phyloP scores from a whole-genome alignment of 768 basidiomycete genomes.

The Leccinum longicurvipes region DNA sequence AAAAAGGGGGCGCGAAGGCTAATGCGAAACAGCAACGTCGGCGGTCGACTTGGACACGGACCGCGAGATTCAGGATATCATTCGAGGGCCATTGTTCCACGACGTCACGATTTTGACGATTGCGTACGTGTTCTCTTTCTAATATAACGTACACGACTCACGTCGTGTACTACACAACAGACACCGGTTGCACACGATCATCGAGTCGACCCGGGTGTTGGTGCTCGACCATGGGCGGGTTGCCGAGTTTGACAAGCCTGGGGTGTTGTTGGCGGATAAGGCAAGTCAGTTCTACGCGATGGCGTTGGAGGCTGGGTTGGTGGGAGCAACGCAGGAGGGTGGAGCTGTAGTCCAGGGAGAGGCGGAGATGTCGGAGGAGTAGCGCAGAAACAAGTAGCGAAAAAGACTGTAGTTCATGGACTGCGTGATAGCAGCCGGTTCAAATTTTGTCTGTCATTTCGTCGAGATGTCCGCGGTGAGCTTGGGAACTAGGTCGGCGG shows the following conservation, averaged over 20 bases:
- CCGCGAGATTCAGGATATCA: conserved; percentile 82
- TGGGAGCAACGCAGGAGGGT: background rate
- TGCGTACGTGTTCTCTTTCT: conserved; percentile 49
- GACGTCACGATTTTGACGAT: conserved; percentile 84
- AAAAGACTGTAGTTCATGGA: too few species aligned
- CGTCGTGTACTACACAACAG: conserved; percentile 31
- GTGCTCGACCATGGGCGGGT: conserved; percentile 83
- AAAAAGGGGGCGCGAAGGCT: background rate
- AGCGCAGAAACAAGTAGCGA: too few species aligned
- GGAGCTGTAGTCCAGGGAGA: too few species aligned
- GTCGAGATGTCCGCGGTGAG: too few species aligned
- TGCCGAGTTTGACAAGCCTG: conserved; percentile 78
- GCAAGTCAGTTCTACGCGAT: conserved; percentile 60
- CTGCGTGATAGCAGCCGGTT: too few species aligned
- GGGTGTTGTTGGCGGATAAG: conserved; percentile 54
- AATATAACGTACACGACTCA: background rate
- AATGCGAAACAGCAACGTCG: conserved; percentile 58
- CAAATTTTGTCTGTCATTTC: too few species aligned
- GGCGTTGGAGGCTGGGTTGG: conserved; percentile 61
- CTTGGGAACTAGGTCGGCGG: too few species aligned
- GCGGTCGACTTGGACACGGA: conserved; percentile 92
- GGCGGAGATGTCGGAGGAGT: too few species aligned
- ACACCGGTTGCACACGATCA: conserved; percentile 80
- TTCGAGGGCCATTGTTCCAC: conserved; percentile 73
- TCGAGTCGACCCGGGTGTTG: conserved; percentile 75